Percentiles rank a stretch among this genome's conserved stretches.
phyloP scores from a whole-genome alignment of 306 rosid species.

The Malus domestica region DNA sequence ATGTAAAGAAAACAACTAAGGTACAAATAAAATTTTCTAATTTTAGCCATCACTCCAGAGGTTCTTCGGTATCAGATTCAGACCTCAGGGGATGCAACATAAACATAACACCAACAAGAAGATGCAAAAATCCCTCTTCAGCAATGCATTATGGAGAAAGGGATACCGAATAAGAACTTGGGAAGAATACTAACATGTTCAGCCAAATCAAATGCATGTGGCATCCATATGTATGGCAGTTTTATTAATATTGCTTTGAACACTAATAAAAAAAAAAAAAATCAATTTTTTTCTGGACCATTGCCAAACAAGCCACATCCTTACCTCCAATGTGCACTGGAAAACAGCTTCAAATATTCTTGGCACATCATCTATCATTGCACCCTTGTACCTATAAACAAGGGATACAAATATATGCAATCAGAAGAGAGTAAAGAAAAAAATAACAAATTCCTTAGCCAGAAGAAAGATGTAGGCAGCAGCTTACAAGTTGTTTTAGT shows the following conservation, averaged over 20 bases:
- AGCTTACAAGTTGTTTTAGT: neutral
- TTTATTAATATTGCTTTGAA: neutral
- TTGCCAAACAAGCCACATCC: neutral
- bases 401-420: neutral
- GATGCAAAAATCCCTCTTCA: neutral
- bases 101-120: neutral
- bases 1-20: slow-evolving; percentile 3
- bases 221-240: neutral
- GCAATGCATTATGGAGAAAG: neutral
- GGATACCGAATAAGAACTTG: neutral
- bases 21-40: neutral
- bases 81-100: neutral
- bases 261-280: neutral
- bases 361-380: slow-evolving; percentile 92
- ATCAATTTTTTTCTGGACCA: neutral
- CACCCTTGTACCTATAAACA: slow-evolving; percentile 62
- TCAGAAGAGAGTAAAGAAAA: neutral
- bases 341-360: slow-evolving; percentile 98
- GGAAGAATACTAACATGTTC: neutral
- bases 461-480: neutral
- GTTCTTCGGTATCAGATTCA: neutral
- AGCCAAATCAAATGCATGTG: neutral
- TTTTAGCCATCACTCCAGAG: neutral
- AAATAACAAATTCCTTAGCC: neutral
- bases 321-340: slow-evolving; percentile 96